phyloP scores from a whole-genome alignment of 2,329 filamentous ascomycete species.

The Penicillium olsonii region DNA sequence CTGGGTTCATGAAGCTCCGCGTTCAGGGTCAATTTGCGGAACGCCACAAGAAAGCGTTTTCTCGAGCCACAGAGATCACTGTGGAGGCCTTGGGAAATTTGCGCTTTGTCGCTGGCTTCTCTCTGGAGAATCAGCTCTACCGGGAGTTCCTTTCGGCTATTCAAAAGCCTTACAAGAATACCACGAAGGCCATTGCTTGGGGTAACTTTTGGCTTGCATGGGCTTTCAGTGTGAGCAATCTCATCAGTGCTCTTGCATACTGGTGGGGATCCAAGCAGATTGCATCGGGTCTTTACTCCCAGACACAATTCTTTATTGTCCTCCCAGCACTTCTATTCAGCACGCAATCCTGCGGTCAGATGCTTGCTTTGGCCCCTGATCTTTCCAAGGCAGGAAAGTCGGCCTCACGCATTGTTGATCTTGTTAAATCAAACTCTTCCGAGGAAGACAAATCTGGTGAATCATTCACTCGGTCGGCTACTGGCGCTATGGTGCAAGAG shows the following conservation, averaged over 20 bases:
- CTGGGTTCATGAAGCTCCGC: conserved; percentile 68
- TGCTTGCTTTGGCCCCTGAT: conserved; percentile 74
- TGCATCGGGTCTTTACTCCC: conserved; percentile 63
- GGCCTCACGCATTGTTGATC: conserved; percentile 55
- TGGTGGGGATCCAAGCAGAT: conserved; percentile 77
- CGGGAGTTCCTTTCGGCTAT: neutral
- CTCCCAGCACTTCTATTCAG: conserved; percentile 69
- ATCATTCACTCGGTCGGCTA: neutral
- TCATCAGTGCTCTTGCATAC: conserved; percentile 74
- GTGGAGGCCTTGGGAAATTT: conserved; percentile 56
- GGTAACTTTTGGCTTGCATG: conserved; percentile 48
- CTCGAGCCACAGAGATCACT: conserved; percentile 51
- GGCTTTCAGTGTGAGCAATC: conserved; percentile 54
- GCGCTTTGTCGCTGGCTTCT: conserved; percentile 52
- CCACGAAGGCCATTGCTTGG: conserved; percentile 47
- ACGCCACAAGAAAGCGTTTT: conserved; percentile 52
- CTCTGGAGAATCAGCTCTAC: conserved; percentile 30
- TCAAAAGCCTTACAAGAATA: conserved; percentile 38
- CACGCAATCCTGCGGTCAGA: conserved; percentile 71
- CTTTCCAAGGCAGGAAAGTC: conserved; percentile 65
- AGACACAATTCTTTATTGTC: conserved; percentile 72
- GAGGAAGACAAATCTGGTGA: neutral
- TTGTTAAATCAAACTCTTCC: neutral
- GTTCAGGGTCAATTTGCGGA: conserved; percentile 60
- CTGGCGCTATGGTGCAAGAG: neutral